phyloP scores from a whole-genome alignment of 1,139 yeast species.

The Kurtzmaniella quercitrusa region DNA sequence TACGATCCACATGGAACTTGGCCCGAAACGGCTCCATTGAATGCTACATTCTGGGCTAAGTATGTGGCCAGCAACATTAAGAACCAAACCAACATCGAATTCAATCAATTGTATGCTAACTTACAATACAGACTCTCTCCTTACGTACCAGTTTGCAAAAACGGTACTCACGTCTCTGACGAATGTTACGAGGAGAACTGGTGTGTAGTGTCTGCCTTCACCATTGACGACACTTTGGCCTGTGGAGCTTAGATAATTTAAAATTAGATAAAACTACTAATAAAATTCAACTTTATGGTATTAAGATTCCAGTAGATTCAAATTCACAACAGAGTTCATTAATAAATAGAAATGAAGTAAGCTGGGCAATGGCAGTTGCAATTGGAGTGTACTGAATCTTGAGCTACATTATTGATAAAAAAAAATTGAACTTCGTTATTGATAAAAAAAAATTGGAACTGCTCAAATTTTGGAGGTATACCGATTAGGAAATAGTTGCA shows the following conservation, averaged over 20 bases:
- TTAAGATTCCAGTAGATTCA: too few species aligned
- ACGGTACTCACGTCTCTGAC: constrained; percentile 24
- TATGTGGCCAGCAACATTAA: constrained; percentile 30
- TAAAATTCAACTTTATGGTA: too few species aligned
- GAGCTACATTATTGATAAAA: too few species aligned
- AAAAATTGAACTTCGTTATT: too few species aligned
- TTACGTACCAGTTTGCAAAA: constrained; percentile 39
- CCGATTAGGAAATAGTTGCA: not conserved
- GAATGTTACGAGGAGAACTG: constrained; percentile 41
- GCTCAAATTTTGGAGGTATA: too few species aligned
- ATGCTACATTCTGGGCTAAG: constrained; percentile 57
- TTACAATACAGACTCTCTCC: constrained; percentile 53
- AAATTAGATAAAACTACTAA: too few species aligned
- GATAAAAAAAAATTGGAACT: too few species aligned
- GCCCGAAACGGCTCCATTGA: constrained; percentile 50
- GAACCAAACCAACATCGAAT: constrained; percentile 30
- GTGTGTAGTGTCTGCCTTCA: constrained; percentile 24
- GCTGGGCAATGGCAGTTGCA: not conserved
- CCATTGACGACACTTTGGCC: not conserved
- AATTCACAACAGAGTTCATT: too few species aligned
- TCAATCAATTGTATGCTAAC: constrained; percentile 45
- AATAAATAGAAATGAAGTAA: not conserved
- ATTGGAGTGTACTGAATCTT: too few species aligned
- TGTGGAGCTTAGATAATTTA: not conserved
- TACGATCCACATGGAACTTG: constrained; percentile 43